Conservation (phyloP, 805 yeast species). For the Candida hispaniensis region DNA sequence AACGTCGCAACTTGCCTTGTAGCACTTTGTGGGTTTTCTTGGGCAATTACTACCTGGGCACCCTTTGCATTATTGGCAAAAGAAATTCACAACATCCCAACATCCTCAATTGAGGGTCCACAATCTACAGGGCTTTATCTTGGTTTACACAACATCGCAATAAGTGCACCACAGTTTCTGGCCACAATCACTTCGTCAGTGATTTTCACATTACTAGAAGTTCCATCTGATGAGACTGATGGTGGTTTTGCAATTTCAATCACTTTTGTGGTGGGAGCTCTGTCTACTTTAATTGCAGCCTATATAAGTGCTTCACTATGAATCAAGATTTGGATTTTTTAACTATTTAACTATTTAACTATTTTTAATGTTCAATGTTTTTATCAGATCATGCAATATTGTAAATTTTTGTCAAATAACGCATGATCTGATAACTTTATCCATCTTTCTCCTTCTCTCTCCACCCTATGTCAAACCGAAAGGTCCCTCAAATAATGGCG, state of each 20-base stretch:
- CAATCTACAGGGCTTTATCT: conserved; percentile 31
- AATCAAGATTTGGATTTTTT: no score
- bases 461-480: no score
- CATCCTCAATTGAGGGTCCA: conserved; percentile 11
- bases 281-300: conserved; percentile 30
- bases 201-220: conserved; percentile 27
- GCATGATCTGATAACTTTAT: no score
- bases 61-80: conserved; percentile 56
- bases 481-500: no score
- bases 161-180: conserved; percentile 33
- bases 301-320: no score
- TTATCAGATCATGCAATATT: no score
- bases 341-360: no score
- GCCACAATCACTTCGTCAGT: conserved; percentile 32
- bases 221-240: conserved; percentile 22
- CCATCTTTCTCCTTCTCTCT: no score
- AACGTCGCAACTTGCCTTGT: conserved; percentile 40
- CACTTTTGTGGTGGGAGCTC: conserved; percentile 31
- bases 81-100: conserved; percentile 22
- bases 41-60: conserved; percentile 63
- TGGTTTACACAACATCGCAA: conserved; percentile 33
- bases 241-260: conserved; percentile 32
- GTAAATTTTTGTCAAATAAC: no score
- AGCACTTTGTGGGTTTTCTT: conserved; percentile 46
- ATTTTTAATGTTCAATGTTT: no score